Percentiles rank a stretch among this genome's conserved stretches.
Conservation (phyloP, 2,329 filamentous ascomycete species). For the Clonostachys sp. region DNA sequence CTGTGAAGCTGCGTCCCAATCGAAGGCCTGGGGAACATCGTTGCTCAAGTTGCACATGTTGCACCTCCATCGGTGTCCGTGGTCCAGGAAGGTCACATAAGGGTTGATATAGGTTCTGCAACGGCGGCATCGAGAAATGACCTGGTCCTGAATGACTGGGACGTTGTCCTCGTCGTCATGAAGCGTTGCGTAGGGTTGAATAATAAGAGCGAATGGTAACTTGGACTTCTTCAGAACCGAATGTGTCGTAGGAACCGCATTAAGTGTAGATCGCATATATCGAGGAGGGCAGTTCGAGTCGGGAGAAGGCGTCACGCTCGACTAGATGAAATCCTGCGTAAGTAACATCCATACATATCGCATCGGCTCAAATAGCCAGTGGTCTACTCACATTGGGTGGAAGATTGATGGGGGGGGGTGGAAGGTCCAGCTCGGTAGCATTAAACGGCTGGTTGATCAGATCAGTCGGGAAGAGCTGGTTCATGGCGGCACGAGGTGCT, state of each 20-base stretch:
- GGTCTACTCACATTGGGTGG: slow-evolving; percentile 75
- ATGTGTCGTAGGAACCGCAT: slow-evolving; percentile 87
- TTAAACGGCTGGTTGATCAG: slow-evolving; percentile 91
- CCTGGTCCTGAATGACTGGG: slow-evolving; percentile 90
- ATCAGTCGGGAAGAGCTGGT: slow-evolving; percentile 89
- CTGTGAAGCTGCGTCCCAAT: slow-evolving; percentile 92
- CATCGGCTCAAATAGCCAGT: not conserved
- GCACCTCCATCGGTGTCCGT: slow-evolving; percentile 96
- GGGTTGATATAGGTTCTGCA: slow-evolving; percentile 98
- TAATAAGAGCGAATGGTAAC: slow-evolving; percentile 89
- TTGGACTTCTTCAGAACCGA: slow-evolving; percentile 95
- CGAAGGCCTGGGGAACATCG: slow-evolving; percentile 97
- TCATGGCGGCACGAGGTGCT: slow-evolving; percentile 52
- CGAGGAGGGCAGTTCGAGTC: slow-evolving; percentile 88
- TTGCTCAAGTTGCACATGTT: slow-evolving; percentile 99
- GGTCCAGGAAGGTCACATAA: slow-evolving; percentile 92
- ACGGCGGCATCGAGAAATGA: slow-evolving; percentile 92
- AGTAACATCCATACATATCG: slow-evolving; percentile 25
- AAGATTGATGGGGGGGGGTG: slow-evolving; percentile 85
- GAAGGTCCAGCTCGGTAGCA: slow-evolving; percentile 84
- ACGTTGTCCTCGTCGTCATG: slow-evolving; percentile 91
- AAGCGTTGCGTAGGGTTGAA: slow-evolving; percentile 89
- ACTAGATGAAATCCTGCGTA: slow-evolving; percentile 38
- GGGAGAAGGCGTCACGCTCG: slow-evolving; percentile 86
- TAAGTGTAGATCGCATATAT: slow-evolving; percentile 92